These are phyloP conservation scores for Eutrema salsugineum DNA, from an alignment of 441 rosid genomes.

Conservation along the genomic window DNA sequence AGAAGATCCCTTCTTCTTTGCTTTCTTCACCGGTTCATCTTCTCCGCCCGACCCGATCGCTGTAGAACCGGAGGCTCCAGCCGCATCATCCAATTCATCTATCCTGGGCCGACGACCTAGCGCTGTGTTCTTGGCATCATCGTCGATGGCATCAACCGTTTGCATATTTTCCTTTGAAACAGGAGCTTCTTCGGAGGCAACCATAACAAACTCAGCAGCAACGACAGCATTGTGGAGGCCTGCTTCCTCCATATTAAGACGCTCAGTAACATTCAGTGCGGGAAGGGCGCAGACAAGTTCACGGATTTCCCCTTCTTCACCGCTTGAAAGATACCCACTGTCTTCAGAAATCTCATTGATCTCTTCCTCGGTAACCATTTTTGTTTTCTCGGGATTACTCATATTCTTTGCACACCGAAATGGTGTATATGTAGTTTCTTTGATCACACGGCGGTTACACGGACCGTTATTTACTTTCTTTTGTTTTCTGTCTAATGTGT, in stretches of 20 bases:
- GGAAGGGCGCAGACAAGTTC: constrained; percentile 6
- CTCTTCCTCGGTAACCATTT: neutral
- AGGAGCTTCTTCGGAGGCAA: neutral
- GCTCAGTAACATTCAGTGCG: neutral
- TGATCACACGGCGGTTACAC: constrained; percentile 7
- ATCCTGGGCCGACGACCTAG: neutral
- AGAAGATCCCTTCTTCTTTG: constrained; percentile 2
- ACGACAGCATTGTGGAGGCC: neutral
- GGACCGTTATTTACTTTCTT: neutral
- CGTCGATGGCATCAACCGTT: neutral
- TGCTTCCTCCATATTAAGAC: neutral
- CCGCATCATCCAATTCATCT: neutral
- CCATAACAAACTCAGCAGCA: neutral
- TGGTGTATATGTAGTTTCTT: constrained; percentile 2
- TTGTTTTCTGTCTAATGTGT: neutral
- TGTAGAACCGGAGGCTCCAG: neutral
- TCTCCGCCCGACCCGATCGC: neutral
- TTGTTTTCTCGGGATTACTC: neutral
- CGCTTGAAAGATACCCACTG: neutral
- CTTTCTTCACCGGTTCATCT: neutral
- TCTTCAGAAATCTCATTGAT: neutral
- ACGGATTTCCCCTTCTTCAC: neutral
- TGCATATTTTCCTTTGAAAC: neutral
- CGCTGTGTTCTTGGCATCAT: neutral
- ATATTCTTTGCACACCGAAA: neutral